Evolutionary conservation across 805 yeast species (phyloP).

Genomic region (Barnettozyma wickerhamii): DNA sequence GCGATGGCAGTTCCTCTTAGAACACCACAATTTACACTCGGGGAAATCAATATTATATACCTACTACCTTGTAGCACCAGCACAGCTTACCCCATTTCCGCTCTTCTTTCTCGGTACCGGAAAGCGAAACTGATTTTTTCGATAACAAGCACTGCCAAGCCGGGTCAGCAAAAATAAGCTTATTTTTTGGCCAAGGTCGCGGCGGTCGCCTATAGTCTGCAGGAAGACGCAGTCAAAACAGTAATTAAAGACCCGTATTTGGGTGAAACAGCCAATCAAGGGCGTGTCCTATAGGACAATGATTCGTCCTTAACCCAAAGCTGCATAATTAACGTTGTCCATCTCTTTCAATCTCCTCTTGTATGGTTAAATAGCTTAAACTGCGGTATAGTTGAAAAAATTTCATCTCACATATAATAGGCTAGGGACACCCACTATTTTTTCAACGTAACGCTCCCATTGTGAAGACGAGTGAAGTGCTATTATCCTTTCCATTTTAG

Average conservation of each 20-base stretch:
- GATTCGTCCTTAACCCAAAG: background rate
- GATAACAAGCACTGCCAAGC: background rate
- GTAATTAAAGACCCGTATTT: background rate
- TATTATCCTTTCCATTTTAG: background rate
- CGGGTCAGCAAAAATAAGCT: background rate
- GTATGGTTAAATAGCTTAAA: too few species aligned
- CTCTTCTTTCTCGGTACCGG: too few species aligned
- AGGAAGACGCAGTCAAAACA: background rate
- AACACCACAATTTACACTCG: too few species aligned
- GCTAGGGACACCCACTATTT: background rate
- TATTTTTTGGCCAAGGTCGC: background rate
- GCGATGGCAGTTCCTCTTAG: too few species aligned
- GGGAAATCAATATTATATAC: too few species aligned
- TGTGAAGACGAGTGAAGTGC: background rate
- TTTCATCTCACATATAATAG: constrained; percentile 1
- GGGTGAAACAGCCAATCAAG: background rate
- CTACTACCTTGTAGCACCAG: too few species aligned
- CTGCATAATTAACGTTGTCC: background rate
- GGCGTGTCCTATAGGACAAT: background rate
- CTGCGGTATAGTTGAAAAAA: background rate
- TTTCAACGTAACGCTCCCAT: too few species aligned
- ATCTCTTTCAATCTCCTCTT: too few species aligned
- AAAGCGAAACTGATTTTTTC: background rate
- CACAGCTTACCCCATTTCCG: too few species aligned
- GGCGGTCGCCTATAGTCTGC: background rate